Evolutionary conservation across 352 stramenopile species (phyloP).

Genomic region (Globisporangium yorkense): DNA sequence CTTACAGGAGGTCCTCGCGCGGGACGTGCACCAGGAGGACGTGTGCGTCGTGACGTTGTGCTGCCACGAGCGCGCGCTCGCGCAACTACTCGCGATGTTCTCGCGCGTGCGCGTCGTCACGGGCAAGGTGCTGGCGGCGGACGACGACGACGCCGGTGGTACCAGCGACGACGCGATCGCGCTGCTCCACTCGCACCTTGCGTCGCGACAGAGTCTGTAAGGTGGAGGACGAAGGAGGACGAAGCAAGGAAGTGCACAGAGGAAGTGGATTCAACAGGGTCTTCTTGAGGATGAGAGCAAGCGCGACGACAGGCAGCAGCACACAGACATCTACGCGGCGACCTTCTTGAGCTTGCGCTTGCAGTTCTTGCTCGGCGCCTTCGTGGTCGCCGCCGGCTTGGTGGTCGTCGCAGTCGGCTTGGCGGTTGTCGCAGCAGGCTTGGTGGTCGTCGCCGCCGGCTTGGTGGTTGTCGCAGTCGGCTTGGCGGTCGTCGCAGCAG

Average conservation of each 20-base stretch:
- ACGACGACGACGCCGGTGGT: too few species aligned
- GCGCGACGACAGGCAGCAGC: too few species aligned
- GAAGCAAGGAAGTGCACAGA: background rate
- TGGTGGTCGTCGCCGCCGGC: background rate
- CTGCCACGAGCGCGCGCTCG: constrained; percentile 4
- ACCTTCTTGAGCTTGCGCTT: background rate
- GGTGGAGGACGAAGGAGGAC: background rate
- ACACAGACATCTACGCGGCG: too few species aligned
- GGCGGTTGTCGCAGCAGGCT: too few species aligned
- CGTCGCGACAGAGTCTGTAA: background rate
- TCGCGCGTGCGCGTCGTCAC: constrained; percentile 2
- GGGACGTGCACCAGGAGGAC: background rate
- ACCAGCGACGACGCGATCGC: background rate
- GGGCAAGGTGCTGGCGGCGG: background rate
- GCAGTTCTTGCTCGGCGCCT: constrained; percentile 5
- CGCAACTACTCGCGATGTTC: background rate
- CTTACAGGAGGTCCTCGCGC: background rate
- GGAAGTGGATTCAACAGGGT: too few species aligned
- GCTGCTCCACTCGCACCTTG: background rate
- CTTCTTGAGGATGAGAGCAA: too few species aligned
- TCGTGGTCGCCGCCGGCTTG: background rate
- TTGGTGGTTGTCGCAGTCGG: background rate
- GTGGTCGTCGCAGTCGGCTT: background rate
- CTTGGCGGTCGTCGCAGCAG: too few species aligned
- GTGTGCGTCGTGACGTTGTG: constrained; percentile 4